Conservation (phyloP, 1,284 basidiomycete species). For the Schizophyllum amplum region DNA sequence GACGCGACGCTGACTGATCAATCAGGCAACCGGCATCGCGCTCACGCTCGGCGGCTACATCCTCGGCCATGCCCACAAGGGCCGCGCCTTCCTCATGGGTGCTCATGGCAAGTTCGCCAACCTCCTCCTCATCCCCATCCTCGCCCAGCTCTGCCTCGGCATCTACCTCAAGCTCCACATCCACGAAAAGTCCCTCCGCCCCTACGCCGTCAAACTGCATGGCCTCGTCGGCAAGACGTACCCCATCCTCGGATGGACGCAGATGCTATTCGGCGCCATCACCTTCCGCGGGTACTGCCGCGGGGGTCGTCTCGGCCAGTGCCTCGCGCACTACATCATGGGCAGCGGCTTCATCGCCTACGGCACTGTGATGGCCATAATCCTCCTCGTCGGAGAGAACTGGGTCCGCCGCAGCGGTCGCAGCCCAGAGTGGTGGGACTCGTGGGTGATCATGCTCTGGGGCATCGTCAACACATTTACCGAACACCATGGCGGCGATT, state of each 20-base stretch:
- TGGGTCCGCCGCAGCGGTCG: slow-evolving; percentile 70
- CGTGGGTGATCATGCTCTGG: slow-evolving; percentile 85
- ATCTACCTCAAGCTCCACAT: slow-evolving; percentile 93
- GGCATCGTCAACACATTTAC: slow-evolving; percentile 89
- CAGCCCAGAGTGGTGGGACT: slow-evolving; percentile 90
- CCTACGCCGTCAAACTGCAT: slow-evolving; percentile 68
- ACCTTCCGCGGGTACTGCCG: slow-evolving; percentile 65
- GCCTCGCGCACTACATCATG: slow-evolving; percentile 90
- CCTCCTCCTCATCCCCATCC: slow-evolving; percentile 60
- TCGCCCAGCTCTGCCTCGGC: slow-evolving; percentile 66
- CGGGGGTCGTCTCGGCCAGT: slow-evolving; percentile 66
- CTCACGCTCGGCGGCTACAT: slow-evolving; percentile 67
- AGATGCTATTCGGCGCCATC: slow-evolving; percentile 71
- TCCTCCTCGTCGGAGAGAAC: slow-evolving; percentile 74
- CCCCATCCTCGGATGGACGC: slow-evolving; percentile 84
- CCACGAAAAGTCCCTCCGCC: slow-evolving; percentile 70
- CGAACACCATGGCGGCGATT: slow-evolving; percentile 72
- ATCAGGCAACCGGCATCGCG: slow-evolving; percentile 56
- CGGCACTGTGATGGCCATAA: slow-evolving; percentile 75
- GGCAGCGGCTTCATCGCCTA: slow-evolving; percentile 86
- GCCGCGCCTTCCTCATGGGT: slow-evolving; percentile 63
- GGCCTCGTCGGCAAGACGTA: slow-evolving; percentile 81
- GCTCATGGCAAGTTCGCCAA: slow-evolving; percentile 68
- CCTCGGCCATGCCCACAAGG: slow-evolving; percentile 77
- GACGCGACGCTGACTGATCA: slow-evolving; percentile 11